Conservation (phyloP, 2,329 filamentous ascomycete genomes). For the Aspergillus thermomutatus region DNA sequence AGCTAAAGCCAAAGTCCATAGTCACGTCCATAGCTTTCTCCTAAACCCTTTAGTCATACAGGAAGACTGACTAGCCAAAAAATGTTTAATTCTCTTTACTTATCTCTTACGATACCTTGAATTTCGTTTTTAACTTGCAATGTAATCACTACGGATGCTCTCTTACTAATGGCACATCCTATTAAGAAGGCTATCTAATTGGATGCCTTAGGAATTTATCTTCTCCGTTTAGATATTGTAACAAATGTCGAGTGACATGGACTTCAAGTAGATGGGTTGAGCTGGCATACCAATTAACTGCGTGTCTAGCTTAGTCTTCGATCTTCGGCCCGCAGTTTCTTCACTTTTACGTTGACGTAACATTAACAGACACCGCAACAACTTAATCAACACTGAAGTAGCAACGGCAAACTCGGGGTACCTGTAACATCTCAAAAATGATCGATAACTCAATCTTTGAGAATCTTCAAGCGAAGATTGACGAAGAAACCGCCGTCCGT, state of each 20-base stretch:
- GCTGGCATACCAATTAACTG: neutral
- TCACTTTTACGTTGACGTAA: slow-evolving; percentile 17
- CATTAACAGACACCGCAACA: slow-evolving; percentile 3
- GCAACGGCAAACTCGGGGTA: neutral
- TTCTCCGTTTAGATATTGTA: neutral
- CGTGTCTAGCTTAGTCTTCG: neutral
- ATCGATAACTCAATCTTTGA: slow-evolving; percentile 83
- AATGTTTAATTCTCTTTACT: too few species aligned
- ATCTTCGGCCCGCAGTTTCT: slow-evolving; percentile 15
- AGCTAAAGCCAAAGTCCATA: too few species aligned
- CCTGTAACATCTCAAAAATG: slow-evolving; percentile 43
- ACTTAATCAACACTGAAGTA: slow-evolving; percentile 17
- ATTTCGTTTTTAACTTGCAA: too few species aligned
- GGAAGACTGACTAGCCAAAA: too few species aligned
- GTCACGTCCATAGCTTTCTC: too few species aligned
- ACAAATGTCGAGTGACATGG: neutral
- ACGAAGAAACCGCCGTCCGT: slow-evolving; percentile 76
- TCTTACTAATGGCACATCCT: too few species aligned
- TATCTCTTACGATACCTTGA: too few species aligned
- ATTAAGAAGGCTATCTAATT: too few species aligned
- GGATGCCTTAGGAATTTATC: neutral
- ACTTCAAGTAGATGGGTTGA: neutral
- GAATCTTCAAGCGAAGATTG: slow-evolving; percentile 81
- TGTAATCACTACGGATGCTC: too few species aligned
- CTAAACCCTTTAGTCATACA: too few species aligned